A percentile compares a stretch with the other conserved stretches of the same genome.
Evolutionary conservation across 495 filamentous ascomycete genomes (phyloP).

Genomic region (Darksidea phi): DNA sequence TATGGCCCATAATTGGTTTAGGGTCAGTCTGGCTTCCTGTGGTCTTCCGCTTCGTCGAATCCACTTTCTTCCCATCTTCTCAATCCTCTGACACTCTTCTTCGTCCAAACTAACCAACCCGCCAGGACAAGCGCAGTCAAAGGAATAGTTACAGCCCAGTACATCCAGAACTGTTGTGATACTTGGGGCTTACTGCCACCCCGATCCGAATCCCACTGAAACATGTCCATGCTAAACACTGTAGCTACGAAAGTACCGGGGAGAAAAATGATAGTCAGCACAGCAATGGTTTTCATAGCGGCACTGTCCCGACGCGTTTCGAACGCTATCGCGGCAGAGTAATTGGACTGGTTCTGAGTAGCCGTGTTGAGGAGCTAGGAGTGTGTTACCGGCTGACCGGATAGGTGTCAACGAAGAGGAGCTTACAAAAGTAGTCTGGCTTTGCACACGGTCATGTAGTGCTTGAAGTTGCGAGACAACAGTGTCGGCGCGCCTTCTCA

Average conservation of each 20-base stretch:
- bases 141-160: background rate
- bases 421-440: slow-evolving; percentile 1
- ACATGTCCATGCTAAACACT: slow-evolving; percentile 4
- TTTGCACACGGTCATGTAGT: background rate
- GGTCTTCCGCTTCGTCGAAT: too few species aligned
- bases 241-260: slow-evolving; percentile 51
- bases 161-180: background rate
- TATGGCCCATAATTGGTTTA: too few species aligned
- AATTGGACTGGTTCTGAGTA: background rate
- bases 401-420: background rate
- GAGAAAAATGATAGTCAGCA: slow-evolving; percentile 55
- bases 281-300: slow-evolving; percentile 43
- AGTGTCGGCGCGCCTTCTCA: background rate
- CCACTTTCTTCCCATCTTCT: slow-evolving; percentile 1
- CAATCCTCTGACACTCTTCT: too few species aligned
- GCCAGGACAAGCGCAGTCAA: background rate
- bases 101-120: background rate
- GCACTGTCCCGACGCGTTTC: background rate
- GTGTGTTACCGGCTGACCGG: background rate
- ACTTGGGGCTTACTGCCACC: background rate
- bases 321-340: background rate
- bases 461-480: background rate
- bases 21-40: too few species aligned
- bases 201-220: background rate
- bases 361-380: background rate